Evolutionary conservation across 106 monocot species (phyloP), one percentile per base, ranked within the genome.

Genomic region (Phalaenopsis equestris): DNA sequence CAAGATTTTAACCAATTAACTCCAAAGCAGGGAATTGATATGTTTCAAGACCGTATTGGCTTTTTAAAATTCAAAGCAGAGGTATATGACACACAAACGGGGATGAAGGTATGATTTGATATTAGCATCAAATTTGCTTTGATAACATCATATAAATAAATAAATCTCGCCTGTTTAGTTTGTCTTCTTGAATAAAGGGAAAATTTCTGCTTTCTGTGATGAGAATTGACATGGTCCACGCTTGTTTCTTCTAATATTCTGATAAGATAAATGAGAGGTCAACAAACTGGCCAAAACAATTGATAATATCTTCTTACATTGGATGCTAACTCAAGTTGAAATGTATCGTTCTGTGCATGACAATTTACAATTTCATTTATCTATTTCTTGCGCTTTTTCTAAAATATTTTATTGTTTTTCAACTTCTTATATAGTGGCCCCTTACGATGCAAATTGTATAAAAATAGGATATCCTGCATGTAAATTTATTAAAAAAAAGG

Each of bases 21-120:
- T 68, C 70, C 42, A 74, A 49, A 55, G 52, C 87, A 99, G 99
- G 93, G 93, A 61, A 84, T 99, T 3, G 99, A 99, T 86, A 95
- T 99, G 99, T 99, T 99, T 85, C 91, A 91, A 75, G 90, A 80
- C 75, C 74, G 88, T 55, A 84, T 90, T 81, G 99, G 99, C 0
- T 99, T 99, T 88, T 67, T 99, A 15, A 99, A 99, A 81, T 99
- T 99, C 79, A 99, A 90, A 91, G 94, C 99, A 18, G 94, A 99
- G 81, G 81, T 99, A 41, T 24, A 88, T 85, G 91, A 99, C 56
- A 86, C 86, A 67, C 91, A 91, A 83, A 91, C 94, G 43, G 89
- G 92, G 77, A 67, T 79, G 42, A 99, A 91, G 94, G 98, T 99
- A 81, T 78, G 78, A 8, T 72, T 38, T 36, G 19, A 43, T 8